Percentiles rank a stretch among this genome's conserved stretches.
Evolutionary conservation across 495 filamentous ascomycete species (phyloP).

Genomic region (Neohortaea acidophila): DNA sequence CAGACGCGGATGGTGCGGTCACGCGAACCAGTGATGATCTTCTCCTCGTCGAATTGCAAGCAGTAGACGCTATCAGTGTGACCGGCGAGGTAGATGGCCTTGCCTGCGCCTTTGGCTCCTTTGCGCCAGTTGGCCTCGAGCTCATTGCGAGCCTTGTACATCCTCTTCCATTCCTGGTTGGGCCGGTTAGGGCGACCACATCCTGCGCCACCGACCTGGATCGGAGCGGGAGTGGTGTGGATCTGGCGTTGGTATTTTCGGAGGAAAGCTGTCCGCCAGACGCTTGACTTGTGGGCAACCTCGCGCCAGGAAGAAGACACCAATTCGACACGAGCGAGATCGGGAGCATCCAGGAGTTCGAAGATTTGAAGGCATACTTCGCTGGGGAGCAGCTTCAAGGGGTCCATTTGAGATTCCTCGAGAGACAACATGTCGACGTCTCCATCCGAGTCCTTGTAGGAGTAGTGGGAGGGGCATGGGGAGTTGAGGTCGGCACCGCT

Average conservation of each 20-base stretch:
- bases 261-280: slow-evolving; percentile 69
- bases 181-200: slow-evolving; percentile 33
- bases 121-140: slow-evolving; percentile 66
- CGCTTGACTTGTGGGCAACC: neutral
- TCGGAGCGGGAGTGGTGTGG: slow-evolving; percentile 32
- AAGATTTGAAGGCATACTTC: slow-evolving; percentile 64
- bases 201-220: slow-evolving; percentile 28
- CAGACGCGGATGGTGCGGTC: slow-evolving; percentile 91
- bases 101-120: slow-evolving; percentile 40
- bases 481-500: slow-evolving; percentile 14
- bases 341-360: slow-evolving; percentile 50
- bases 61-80: slow-evolving; percentile 94
- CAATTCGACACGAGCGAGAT: slow-evolving; percentile 43
- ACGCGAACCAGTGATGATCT: slow-evolving; percentile 91
- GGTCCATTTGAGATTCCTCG: slow-evolving; percentile 34
- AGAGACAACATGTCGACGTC: slow-evolving; percentile 3
- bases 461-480: neutral
- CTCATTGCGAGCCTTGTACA: slow-evolving; percentile 58
- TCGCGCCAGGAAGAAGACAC: slow-evolving; percentile 50
- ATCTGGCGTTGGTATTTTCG: slow-evolving; percentile 39
- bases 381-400: slow-evolving; percentile 46
- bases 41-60: slow-evolving; percentile 92
- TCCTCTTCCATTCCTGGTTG: slow-evolving; percentile 67
- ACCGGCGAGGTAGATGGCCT: slow-evolving; percentile 75
- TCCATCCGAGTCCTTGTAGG: slow-evolving; percentile 5